Conservation (phyloP, 1,284 basidiomycete genomes). For the Malassezia nana region DNA sequence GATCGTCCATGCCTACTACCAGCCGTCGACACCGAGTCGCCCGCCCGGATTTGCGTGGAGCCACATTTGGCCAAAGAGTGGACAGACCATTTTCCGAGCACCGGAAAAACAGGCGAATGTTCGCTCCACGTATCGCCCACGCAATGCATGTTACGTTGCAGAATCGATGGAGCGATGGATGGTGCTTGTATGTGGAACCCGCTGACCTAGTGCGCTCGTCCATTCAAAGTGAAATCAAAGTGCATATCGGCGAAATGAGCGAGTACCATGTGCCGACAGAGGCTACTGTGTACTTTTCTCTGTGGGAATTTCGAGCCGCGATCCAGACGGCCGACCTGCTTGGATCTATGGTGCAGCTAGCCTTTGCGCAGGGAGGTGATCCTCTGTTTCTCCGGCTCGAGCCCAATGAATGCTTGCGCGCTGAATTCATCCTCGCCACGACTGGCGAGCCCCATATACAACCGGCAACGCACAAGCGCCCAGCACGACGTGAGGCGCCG, state of each 20-base stretch:
- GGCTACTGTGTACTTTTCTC: conserved; percentile 21
- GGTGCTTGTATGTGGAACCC: neutral
- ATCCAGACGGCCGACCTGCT: conserved; percentile 23
- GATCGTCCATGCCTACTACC: conserved; percentile 26
- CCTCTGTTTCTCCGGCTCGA: conserved; percentile 28
- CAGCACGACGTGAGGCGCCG: neutral
- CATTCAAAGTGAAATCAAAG: conserved; percentile 27
- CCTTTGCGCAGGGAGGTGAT: conserved; percentile 28
- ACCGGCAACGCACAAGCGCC: neutral
- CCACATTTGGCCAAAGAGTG: conserved; percentile 25
- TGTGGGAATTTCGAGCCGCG: conserved; percentile 32
- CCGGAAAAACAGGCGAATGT: conserved; percentile 26
- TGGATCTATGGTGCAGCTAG: conserved; percentile 18
- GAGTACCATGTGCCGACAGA: conserved; percentile 22
- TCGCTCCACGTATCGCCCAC: conserved; percentile 18
- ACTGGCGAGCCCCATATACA: conserved; percentile 7
- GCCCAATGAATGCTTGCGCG: conserved; percentile 14
- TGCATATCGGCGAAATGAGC: conserved; percentile 22
- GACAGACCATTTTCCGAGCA: conserved; percentile 29
- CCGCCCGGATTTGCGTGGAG: conserved; percentile 20
- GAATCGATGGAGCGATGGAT: conserved; percentile 12
- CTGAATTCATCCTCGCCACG: conserved; percentile 33
- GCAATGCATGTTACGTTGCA: conserved; percentile 21
- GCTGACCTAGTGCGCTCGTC: conserved; percentile 10
- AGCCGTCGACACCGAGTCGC: conserved; percentile 24